Conservation (phyloP, 129 eudicot genomes). For the Chrysanthemum lavandulifolium region DNA sequence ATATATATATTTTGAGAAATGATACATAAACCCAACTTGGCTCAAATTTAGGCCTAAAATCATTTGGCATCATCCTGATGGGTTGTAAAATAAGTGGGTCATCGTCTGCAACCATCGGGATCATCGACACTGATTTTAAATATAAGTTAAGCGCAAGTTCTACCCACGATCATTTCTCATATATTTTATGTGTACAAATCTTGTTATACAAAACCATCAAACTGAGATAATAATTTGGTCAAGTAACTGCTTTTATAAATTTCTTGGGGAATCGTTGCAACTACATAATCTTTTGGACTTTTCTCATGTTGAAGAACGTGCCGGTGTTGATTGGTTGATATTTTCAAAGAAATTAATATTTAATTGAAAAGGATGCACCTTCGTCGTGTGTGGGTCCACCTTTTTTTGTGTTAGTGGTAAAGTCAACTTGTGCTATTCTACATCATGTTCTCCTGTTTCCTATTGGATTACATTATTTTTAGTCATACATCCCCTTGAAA, state of each 20-base stretch:
- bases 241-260: background rate
- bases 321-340: constrained; percentile 15
- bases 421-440: constrained; percentile 52
- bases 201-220: too few species aligned
- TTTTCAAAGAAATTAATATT: constrained; percentile 13
- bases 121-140: too few species aligned
- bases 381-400: constrained; percentile 29
- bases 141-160: too few species aligned
- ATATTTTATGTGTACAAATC: too few species aligned
- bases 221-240: too few species aligned
- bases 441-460: constrained; percentile 35
- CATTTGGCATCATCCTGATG: too few species aligned
- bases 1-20: too few species aligned
- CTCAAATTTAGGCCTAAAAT: too few species aligned
- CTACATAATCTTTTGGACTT: constrained; percentile 14
- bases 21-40: too few species aligned
- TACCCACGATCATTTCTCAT: too few species aligned
- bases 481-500: constrained; percentile 16
- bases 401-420: constrained; percentile 27
- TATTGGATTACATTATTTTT: background rate
- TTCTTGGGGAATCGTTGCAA: constrained; percentile 22
- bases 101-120: too few species aligned
- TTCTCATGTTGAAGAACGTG: background rate
- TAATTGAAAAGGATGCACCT: background rate
- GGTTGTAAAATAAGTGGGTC: too few species aligned